Base-by-base conservation (phyloP, 2,329 filamentous ascomycete species). In the Pseudopithomyces maydicus region DNA sequence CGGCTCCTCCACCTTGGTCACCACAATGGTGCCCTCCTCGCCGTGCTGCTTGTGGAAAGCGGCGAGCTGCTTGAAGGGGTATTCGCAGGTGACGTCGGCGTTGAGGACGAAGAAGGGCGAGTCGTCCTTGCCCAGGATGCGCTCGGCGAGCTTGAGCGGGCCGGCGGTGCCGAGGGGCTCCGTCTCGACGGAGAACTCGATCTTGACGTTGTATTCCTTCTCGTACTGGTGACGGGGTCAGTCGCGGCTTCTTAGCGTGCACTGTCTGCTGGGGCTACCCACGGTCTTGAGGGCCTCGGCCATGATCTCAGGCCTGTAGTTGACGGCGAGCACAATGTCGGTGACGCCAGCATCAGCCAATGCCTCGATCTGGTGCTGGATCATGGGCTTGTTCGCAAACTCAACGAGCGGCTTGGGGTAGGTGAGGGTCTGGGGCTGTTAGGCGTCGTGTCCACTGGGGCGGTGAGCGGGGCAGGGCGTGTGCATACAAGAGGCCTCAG, bases 321-420 rank as follows among this genome's bases (percentile, higher is more conserved):
- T 99, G 79, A 99, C 95, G 61, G 95, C 94, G 56, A 99, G 87
- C 54, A 99, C 94, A 73, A 99, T 96, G 81, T 98, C 93, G 61
- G 92, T 98, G 65, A 98, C 95, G 77, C 94, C 94, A 57, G 92
- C 94, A 58, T 88, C 90, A 68, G 95, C 94, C 67, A 99, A 86
- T 66, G 92, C 92, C 82, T 97, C 92, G 71, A 99, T 91, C 81
- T 99, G 94, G 81, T 98, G 94, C 74, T 96, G 85, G 79, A 99
- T 98, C 94, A 99, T 99, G 77, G 93, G 95, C 82, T 95, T 94
- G 86, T 99, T 99, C 75, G 88, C 92, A 75, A 99, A 99, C 82
- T 99, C 94, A 74, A 99, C 95, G 68, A 99, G 86, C 65, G 95
- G 94, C 81, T 98, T 99, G 61, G 94, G 94, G 67, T 97, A 90